Percentiles rank a stretch among this genome's conserved stretches.
Evolutionary conservation across 1,284 basidiomycete species (phyloP).

Genomic region (Ceratobasidium theobromae): DNA sequence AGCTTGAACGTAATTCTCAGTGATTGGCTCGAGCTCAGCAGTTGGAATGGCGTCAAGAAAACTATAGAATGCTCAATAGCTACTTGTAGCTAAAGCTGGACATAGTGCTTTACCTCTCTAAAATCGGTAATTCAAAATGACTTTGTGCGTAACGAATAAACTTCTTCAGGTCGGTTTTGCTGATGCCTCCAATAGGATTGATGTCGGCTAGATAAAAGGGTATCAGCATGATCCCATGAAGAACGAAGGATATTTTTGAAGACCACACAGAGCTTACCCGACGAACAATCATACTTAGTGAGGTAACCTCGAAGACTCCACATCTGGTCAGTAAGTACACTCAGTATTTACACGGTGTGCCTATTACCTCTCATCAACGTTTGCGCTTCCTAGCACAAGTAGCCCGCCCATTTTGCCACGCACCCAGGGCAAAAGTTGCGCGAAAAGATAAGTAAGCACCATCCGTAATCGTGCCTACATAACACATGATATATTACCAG

Average conservation of each 20-base stretch:
- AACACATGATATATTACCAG: background rate
- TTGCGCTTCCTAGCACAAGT: slow-evolving; percentile 93
- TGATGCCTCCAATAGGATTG: slow-evolving; percentile 98
- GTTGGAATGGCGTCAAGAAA: slow-evolving; percentile 93
- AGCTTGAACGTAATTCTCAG: slow-evolving; percentile 89
- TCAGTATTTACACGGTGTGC: slow-evolving; percentile 7
- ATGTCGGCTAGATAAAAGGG: slow-evolving; percentile 70
- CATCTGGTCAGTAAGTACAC: slow-evolving; percentile 17
- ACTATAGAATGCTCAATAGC: slow-evolving; percentile 46
- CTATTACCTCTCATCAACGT: slow-evolving; percentile 90
- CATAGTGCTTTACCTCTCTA: slow-evolving; percentile 59
- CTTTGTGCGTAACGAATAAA: slow-evolving; percentile 86
- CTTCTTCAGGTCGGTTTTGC: slow-evolving; percentile 95
- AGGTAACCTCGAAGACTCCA: slow-evolving; percentile 88
- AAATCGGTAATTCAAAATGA: slow-evolving; percentile 82
- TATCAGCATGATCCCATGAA: slow-evolving; percentile 7
- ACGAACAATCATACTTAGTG: slow-evolving; percentile 96
- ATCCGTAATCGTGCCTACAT: slow-evolving; percentile 84
- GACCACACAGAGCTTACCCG: slow-evolving; percentile 53
- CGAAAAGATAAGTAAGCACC: slow-evolving; percentile 97
- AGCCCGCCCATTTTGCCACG: slow-evolving; percentile 82
- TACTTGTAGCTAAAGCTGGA: background rate
- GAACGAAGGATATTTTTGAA: background rate
- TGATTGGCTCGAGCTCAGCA: slow-evolving; percentile 95
- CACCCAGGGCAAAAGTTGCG: slow-evolving; percentile 93